Conservation (phyloP, 2,329 filamentous ascomycete species). For the Colletotrichum orchidophilum region DNA sequence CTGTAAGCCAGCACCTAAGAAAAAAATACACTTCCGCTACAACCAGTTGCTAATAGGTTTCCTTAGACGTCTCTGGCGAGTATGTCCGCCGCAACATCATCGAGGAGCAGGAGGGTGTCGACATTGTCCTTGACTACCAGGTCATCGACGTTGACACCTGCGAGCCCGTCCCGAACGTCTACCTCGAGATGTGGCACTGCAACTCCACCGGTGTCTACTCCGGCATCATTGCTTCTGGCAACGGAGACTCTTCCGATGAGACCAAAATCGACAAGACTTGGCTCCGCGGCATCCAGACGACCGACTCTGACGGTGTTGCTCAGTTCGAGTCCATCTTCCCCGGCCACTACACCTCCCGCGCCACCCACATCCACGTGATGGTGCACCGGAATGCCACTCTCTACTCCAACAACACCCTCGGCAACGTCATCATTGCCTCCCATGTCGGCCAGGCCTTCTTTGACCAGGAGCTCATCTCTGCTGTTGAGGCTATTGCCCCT, state of each 20-base stretch:
- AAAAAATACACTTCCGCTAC: not conserved
- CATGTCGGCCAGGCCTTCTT: conserved; percentile 73
- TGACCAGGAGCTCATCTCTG: conserved; percentile 62
- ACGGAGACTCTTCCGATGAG: conserved; percentile 43
- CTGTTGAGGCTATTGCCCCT: conserved; percentile 57
- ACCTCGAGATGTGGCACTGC: conserved; percentile 55
- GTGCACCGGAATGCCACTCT: conserved; percentile 43
- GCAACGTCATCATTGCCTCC: conserved; percentile 54
- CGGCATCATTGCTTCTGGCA: conserved; percentile 47
- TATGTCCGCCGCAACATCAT: conserved; percentile 50
- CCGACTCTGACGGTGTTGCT: conserved; percentile 50
- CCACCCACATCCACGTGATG: conserved; percentile 53
- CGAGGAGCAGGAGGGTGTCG: conserved; percentile 52
- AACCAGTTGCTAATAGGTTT: not conserved
- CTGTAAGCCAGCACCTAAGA: conserved; percentile 39
- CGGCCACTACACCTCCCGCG: conserved; percentile 52
- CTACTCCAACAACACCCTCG: conserved; percentile 45
- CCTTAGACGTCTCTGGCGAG: conserved; percentile 46
- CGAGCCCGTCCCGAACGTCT: conserved; percentile 48
- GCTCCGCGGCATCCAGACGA: conserved; percentile 51
- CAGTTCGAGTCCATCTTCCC: conserved; percentile 55
- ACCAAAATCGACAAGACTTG: conserved; percentile 46
- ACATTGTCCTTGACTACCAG: conserved; percentile 53
- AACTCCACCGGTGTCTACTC: conserved; percentile 57
- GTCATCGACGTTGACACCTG: conserved; percentile 54